Percentiles rank a stretch among this genome's conserved stretches.
Evolutionary conservation across 768 basidiomycete species (phyloP).

Genomic region (Cystoderma amianthinum): DNA sequence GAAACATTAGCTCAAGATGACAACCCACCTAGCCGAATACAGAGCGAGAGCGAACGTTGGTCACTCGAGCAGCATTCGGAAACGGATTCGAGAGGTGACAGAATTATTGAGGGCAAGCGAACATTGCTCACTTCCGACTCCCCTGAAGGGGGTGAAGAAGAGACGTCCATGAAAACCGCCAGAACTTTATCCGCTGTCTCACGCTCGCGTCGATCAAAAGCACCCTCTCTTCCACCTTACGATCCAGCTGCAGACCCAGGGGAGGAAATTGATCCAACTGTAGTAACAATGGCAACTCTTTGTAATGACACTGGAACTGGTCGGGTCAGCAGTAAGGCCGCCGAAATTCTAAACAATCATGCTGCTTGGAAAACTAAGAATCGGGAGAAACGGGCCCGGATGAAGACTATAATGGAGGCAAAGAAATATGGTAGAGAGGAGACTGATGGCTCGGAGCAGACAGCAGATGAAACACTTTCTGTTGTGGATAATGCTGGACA

Average conservation of each 20-base stretch:
- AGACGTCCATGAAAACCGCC: not conserved
- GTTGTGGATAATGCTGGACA: slow-evolving; percentile 11
- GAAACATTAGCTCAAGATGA: too few relatives aligned
- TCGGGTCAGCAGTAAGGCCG: slow-evolving; percentile 71
- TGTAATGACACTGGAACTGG: slow-evolving; percentile 78
- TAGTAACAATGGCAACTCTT: slow-evolving; percentile 74
- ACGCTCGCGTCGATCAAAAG: slow-evolving; percentile 32
- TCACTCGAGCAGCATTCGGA: too few relatives aligned
- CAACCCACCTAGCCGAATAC: too few relatives aligned
- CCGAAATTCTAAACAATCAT: slow-evolving; percentile 65
- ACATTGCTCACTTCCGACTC: too few relatives aligned
- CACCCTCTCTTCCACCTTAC: slow-evolving; percentile 47
- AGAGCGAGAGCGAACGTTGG: too few relatives aligned
- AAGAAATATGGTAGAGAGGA: slow-evolving; percentile 67
- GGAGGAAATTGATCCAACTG: slow-evolving; percentile 76
- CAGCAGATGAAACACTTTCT: slow-evolving; percentile 11
- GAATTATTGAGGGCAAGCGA: too few relatives aligned
- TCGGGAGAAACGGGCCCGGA: slow-evolving; percentile 56
- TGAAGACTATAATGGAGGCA: slow-evolving; percentile 59
- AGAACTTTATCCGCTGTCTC: slow-evolving; percentile 16
- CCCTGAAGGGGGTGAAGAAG: not conserved
- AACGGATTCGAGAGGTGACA: too few relatives aligned
- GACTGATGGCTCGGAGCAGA: slow-evolving; percentile 27
- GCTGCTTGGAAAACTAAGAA: slow-evolving; percentile 66
- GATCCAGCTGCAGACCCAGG: slow-evolving; percentile 60